Percentiles rank a stretch among this genome's conserved stretches.
These are phyloP conservation scores for Musa balbisiana DNA, from an alignment of 202 grass and related monocot species.

Conservation along the genomic window DNA sequence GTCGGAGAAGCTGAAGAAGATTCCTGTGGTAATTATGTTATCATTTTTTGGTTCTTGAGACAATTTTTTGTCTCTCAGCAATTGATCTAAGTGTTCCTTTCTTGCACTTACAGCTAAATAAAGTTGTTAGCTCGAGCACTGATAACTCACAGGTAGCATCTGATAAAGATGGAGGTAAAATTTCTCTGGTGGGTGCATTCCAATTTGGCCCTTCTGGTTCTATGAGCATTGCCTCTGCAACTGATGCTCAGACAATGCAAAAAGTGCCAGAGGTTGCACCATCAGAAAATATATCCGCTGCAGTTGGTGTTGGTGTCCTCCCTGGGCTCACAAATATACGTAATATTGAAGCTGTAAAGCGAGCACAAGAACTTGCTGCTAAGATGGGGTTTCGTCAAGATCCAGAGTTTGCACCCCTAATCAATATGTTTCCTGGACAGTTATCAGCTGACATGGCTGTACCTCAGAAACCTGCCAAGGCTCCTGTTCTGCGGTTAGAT, in stretches of 20 bases:
- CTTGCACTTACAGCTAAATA: slow-evolving; percentile 49
- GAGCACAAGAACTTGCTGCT: slow-evolving; percentile 83
- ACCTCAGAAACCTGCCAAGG: slow-evolving; percentile 67
- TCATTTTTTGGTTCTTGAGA: neutral
- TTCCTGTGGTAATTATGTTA: slow-evolving; percentile 43
- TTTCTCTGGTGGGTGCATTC: slow-evolving; percentile 18
- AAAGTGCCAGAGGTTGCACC: slow-evolving; percentile 7
- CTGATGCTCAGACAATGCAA: slow-evolving; percentile 25
- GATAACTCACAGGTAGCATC: slow-evolving; percentile 28
- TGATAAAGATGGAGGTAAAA: slow-evolving; percentile 46
- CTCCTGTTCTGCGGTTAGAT: slow-evolving; percentile 74
- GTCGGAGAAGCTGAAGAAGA: slow-evolving; percentile 74
- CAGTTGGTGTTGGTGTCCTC: slow-evolving; percentile 33
- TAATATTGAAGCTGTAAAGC: slow-evolving; percentile 83
- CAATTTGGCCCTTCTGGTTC: slow-evolving; percentile 26
- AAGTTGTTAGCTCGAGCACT: slow-evolving; percentile 32
- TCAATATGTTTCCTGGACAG: slow-evolving; percentile 79
- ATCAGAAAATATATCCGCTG: slow-evolving; percentile 21
- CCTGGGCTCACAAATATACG: slow-evolving; percentile 55
- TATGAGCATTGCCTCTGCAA: slow-evolving; percentile 21
- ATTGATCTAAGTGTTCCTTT: slow-evolving; percentile 23
- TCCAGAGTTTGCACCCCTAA: slow-evolving; percentile 70
- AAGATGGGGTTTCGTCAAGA: slow-evolving; percentile 96
- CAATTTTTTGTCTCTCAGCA: slow-evolving; percentile 9
- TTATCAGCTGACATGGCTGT: slow-evolving; percentile 44